Evolutionary conservation across 352 stramenopile species (phyloP).

Genomic region (Poterioochromonas sp.): DNA sequence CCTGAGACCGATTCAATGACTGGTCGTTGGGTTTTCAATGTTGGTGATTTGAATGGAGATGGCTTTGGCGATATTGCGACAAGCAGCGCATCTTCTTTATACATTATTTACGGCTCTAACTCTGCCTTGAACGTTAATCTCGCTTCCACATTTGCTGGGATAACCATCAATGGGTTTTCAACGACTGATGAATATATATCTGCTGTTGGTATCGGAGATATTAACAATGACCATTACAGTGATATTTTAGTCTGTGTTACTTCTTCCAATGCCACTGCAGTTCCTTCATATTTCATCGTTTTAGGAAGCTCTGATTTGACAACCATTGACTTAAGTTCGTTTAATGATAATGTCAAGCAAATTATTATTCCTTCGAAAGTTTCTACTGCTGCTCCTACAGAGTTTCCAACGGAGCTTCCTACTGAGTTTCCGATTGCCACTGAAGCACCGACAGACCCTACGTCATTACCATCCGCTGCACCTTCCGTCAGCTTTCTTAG

Average conservation of each 20-base stretch:
- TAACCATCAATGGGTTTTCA: neutral
- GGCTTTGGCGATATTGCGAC: neutral
- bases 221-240: neutral
- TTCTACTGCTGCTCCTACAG: neutral
- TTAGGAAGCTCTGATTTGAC: neutral
- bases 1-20: too few species aligned
- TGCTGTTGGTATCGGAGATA: neutral
- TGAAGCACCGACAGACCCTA: too few species aligned
- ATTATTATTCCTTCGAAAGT: neutral
- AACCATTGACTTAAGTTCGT: neutral
- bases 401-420: neutral
- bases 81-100: neutral
- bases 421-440: neutral
- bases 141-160: neutral
- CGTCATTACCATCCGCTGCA: too few species aligned
- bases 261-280: too few species aligned
- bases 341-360: neutral
- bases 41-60: conserved; percentile 4
- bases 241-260: too few species aligned
- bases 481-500: neutral
- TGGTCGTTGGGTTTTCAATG: neutral
- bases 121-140: neutral
- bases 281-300: too few species aligned
- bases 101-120: neutral
- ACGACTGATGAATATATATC: neutral